phyloP scores from a whole-genome alignment of 176 grass and related monocot genomes.

The Melocanna baccifera region DNA sequence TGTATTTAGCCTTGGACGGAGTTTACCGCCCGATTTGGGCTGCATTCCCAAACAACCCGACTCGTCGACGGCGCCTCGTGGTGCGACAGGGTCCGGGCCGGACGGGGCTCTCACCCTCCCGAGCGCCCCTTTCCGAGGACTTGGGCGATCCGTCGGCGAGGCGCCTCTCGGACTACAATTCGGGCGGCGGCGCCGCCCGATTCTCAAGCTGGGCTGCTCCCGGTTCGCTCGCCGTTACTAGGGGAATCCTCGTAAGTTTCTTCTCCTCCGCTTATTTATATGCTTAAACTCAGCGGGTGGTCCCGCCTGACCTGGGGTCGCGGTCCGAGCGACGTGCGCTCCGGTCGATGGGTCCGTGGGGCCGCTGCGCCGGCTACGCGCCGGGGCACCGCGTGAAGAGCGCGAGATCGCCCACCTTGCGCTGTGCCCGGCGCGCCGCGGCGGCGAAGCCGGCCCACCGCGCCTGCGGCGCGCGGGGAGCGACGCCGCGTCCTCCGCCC shows the following conservation, averaged over 20 bases:
- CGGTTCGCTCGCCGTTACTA: slow-evolving; percentile 45
- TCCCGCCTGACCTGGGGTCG: too few species aligned
- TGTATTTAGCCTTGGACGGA: slow-evolving; percentile 42
- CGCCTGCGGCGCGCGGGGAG: too few species aligned
- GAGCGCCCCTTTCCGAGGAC: slow-evolving; percentile 53
- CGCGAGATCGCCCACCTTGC: background rate
- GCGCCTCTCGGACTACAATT: slow-evolving; percentile 45
- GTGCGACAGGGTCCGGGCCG: slow-evolving; percentile 45
- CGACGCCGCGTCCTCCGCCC: too few species aligned
- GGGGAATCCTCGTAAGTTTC: slow-evolving; percentile 39
- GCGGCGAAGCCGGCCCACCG: too few species aligned
- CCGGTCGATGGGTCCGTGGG: too few species aligned
- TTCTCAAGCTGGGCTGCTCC: slow-evolving; percentile 42
- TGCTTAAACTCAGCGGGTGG: too few species aligned
- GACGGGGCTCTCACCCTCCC: slow-evolving; percentile 42
- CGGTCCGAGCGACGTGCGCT: too few species aligned
- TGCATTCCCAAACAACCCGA: slow-evolving; percentile 44
- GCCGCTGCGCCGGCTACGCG: too few species aligned
- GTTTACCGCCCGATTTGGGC: slow-evolving; percentile 42
- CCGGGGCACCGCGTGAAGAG: too few species aligned
- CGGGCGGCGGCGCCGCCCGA: background rate
- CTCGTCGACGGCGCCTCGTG: slow-evolving; percentile 45
- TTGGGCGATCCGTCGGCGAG: slow-evolving; percentile 42
- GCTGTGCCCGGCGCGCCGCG: too few species aligned
- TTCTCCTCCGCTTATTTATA: slow-evolving; percentile 12